Percentiles rank a stretch among this genome's conserved stretches.
phyloP scores from a whole-genome alignment of 1,139 yeast species.

The Chernovozyma aurita region DNA sequence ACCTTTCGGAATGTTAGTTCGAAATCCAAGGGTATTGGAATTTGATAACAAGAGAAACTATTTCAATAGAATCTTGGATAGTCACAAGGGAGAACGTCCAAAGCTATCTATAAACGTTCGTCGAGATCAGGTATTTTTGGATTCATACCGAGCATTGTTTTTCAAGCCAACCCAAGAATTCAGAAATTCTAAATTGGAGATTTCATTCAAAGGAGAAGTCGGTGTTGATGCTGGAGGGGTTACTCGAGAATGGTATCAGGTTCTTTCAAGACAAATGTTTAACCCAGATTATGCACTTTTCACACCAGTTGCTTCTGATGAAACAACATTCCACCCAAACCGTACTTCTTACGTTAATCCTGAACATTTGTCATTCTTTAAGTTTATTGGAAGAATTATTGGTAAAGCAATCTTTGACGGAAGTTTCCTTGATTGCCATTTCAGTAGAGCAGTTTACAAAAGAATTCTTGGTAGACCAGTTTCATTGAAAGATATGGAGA shows the following conservation, averaged over 20 bases:
- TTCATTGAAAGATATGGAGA: slow-evolving; percentile 90
- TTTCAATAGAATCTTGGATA: slow-evolving; percentile 70
- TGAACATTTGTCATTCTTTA: slow-evolving; percentile 87
- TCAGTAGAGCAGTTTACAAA: slow-evolving; percentile 92
- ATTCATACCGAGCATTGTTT: slow-evolving; percentile 80
- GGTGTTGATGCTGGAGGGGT: slow-evolving; percentile 99
- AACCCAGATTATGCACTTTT: slow-evolving; percentile 95
- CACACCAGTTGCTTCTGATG: slow-evolving; percentile 87
- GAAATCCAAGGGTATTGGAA: slow-evolving; percentile 86
- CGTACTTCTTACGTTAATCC: slow-evolving; percentile 91
- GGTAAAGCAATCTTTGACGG: slow-evolving; percentile 93
- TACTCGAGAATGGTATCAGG: slow-evolving; percentile 97
- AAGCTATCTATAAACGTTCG: slow-evolving; percentile 65
- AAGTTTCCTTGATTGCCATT: slow-evolving; percentile 88
- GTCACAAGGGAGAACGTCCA: slow-evolving; percentile 37
- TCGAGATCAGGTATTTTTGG: slow-evolving; percentile 89
- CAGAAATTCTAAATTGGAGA: slow-evolving; percentile 67
- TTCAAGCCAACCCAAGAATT: slow-evolving; percentile 78
- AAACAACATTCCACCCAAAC: slow-evolving; percentile 94
- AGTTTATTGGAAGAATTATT: slow-evolving; percentile 88
- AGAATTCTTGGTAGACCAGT: slow-evolving; percentile 77
- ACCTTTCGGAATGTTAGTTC: slow-evolving; percentile 84
- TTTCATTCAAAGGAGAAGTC: slow-evolving; percentile 85
- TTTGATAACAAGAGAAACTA: slow-evolving; percentile 91
- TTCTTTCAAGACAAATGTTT: slow-evolving; percentile 89